phyloP scores from a whole-genome alignment of 495 filamentous ascomycete species.

The Amphirosellinia nigrospora region DNA sequence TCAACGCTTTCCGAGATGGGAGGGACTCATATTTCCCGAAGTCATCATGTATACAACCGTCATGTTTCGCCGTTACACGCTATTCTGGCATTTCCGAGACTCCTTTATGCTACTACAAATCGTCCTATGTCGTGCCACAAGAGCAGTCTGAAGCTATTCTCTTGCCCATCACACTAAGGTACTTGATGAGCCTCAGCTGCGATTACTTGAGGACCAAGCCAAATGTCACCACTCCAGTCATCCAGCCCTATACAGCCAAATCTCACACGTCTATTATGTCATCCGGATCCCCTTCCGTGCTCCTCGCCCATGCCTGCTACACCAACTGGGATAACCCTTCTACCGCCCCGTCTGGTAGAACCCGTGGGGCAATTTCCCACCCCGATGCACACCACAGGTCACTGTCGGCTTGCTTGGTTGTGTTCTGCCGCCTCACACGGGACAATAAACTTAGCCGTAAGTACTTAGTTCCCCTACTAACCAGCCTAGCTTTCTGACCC shows the following conservation, averaged over 20 bases:
- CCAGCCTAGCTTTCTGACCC: slow-evolving; percentile 10
- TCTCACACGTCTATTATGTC: neutral
- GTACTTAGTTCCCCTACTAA: slow-evolving; percentile 2
- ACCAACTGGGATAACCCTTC: slow-evolving; percentile 35
- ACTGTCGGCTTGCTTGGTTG: slow-evolving; percentile 20
- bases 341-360: slow-evolving; percentile 37
- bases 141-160: neutral
- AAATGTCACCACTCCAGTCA: neutral
- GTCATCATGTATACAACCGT: slow-evolving; percentile 41
- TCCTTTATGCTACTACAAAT: slow-evolving; percentile 25
- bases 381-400: neutral
- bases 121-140: slow-evolving; percentile 31
- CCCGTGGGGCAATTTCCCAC: slow-evolving; percentile 35
- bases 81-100: slow-evolving; percentile 21
- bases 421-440: slow-evolving; percentile 19
- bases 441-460: slow-evolving; percentile 21
- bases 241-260: slow-evolving; percentile 9
- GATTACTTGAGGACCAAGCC: neutral
- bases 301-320: slow-evolving; percentile 19
- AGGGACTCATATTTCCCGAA: slow-evolving; percentile 46
- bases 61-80: slow-evolving; percentile 34
- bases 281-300: neutral
- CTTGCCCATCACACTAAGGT: neutral
- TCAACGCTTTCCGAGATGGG: slow-evolving; percentile 31
- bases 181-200: slow-evolving; percentile 1